Evolutionary conservation across 768 basidiomycete genomes (phyloP), one percentile per base, ranked within the genome.

Genomic region (Botryobasidium botryosum): DNA sequence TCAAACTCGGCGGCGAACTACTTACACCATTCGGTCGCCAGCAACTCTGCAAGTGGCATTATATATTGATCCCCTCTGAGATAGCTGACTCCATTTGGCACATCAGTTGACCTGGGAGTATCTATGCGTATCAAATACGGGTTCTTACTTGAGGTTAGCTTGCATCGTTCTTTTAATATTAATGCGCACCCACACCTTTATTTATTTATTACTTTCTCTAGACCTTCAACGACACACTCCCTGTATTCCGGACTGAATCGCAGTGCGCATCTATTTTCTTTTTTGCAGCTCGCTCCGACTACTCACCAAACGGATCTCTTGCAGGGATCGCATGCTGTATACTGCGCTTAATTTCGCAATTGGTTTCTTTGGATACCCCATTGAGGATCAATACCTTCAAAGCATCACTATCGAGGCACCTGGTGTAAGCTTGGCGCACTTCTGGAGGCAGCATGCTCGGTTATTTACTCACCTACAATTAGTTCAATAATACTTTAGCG

Each of bases 401-500:
- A 61, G 60, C 44, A 61, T 64, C 28, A 62, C 57, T 18, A 59
- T 63, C 27, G 62, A 64, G 51, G 52, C 54, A 13, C 52, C 52
- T 12, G 56, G 58, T 5, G 51, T 51, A 29, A 25, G 50, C 3
- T 17, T 43, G 3, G 41, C 51, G 17, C 24, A 26, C n/a, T 25
- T 35, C n/a, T 24, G 33, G 36, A 48, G n/a, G 18, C 13, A 17
- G 26, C 6, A n/a, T n/a, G 40, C 28, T 39, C 5, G 17, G 3
- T 44, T 24, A 15, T 25, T 4, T n/a, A 33, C 28, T 21, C 35
- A 33, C 35, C 15, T 6, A 24, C 39, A 28, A n/a, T 44, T 29
- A 80, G 70, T 82, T 79, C 56, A 86, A 85, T 61, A 82, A 81
- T 57, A 88, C 88, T 1, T 72, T 94, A 4, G 70, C 86, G 0